Evolutionary conservation across 1,139 yeast species (phyloP), one percentile per base, ranked within the genome.

Genomic region (Geotrichum armillariae): DNA sequence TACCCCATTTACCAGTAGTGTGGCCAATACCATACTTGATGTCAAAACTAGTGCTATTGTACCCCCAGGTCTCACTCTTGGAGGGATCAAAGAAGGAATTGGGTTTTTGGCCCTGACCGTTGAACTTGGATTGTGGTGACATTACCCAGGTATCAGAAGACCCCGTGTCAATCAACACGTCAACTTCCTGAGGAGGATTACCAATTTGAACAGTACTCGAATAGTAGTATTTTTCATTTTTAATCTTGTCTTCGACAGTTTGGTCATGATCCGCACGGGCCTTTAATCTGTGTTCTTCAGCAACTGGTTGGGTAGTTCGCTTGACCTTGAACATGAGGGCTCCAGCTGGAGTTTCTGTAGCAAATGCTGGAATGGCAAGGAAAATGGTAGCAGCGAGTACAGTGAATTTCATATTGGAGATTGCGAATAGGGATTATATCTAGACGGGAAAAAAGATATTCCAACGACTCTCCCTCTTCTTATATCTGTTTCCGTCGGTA

Each of bases 21-120:
- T 82, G 72, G 2, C 70, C 68, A 64, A 83, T 89, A 27, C 83
- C 89, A 60, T 85, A 85, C 32, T 69, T 55, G 54, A 84, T 83
- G 20, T 58, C 55, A 59, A 75, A 76, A 17, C 59, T 53, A 3
- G 83, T 75, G 29, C 68, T 64, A 61, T 81, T 80, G 25, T 69
- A 62, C 29, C 65, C 58, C 65, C 72, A 82, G 14, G 82, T 63
- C 1, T 75, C 56, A 1, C 86, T 80, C 8, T 61, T 53, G 12
- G 67, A 55, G 22, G 71, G 67, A 60, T 82, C 72, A 46, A 58
- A 64, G 60, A 80, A 82, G 4, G 76, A 57, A 3, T 57, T 53
- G 7, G 65, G 61, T 40, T 53, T 56, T 14, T 37, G 41, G 25
- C 55, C 54, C 35, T 54, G 45, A 14, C 62, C 59, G 14, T 48